These are phyloP conservation scores for Metschnikowia kunwiensis DNA, from an alignment of 805 yeast genomes.

Conservation along the genomic window DNA sequence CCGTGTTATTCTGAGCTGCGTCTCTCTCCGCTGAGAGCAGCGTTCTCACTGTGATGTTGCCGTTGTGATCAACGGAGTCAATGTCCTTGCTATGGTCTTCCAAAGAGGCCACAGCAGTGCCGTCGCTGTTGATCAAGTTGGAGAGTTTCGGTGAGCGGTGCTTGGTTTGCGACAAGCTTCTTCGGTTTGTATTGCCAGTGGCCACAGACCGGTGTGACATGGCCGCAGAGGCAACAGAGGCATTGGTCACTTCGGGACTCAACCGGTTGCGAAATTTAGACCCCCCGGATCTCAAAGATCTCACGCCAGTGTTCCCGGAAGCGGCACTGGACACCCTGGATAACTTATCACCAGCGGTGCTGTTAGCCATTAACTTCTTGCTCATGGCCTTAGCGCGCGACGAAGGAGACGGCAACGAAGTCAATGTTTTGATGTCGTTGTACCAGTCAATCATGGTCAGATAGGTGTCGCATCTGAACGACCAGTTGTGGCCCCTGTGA, in stretches of 20 bases:
- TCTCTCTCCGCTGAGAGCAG: constrained; percentile 7
- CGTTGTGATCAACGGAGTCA: constrained; percentile 12
- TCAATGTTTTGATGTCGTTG: constrained; percentile 67
- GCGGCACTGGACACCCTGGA: constrained; percentile 15
- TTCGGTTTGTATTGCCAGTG: constrained; percentile 20
- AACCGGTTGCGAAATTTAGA: constrained; percentile 8
- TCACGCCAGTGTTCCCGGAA: constrained; percentile 14
- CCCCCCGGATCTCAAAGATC: constrained; percentile 10
- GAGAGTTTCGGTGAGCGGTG: constrained; percentile 36
- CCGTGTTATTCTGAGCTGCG: not conserved
- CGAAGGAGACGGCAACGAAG: constrained; percentile 57
- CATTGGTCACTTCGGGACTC: constrained; percentile 5
- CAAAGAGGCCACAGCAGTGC: constrained; percentile 42
- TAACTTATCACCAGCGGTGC: constrained; percentile 6
- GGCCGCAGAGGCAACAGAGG: constrained; percentile 6
- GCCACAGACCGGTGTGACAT: constrained; percentile 11
- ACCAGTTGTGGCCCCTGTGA: constrained; percentile 86
- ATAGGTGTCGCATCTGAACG: constrained; percentile 85
- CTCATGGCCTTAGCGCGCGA: constrained; percentile 48
- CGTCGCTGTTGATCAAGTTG: constrained; percentile 45
- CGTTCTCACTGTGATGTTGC: constrained; percentile 11
- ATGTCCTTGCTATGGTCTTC: constrained; percentile 22
- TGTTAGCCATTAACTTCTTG: constrained; percentile 21
- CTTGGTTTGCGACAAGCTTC: constrained; percentile 33
- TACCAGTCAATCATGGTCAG: constrained; percentile 83